phyloP scores from a whole-genome alignment of 1,284 basidiomycete genomes.

The Volvariella volvacea region DNA sequence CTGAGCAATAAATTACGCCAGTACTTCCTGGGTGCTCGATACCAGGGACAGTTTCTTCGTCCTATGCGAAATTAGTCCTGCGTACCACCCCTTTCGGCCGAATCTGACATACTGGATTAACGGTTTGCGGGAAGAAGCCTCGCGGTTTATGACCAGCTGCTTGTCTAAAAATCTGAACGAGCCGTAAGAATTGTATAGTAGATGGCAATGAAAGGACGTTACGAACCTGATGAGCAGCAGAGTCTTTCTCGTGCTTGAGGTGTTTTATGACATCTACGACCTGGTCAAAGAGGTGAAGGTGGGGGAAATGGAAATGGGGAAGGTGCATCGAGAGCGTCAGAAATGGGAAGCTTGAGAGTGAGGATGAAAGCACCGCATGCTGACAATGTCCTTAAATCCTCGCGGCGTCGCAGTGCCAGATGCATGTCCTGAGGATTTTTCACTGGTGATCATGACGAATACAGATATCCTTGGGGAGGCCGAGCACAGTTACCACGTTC shows the following conservation, averaged over 20 bases:
- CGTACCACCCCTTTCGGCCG: constrained; percentile 4
- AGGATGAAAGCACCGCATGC: constrained; percentile 9
- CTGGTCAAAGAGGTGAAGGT: constrained; percentile 38
- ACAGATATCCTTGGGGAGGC: too few species aligned
- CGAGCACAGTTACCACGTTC: constrained; percentile 11
- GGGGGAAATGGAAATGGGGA: constrained; percentile 36
- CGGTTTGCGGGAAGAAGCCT: constrained; percentile 55
- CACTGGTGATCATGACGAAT: too few species aligned
- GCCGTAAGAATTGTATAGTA: constrained; percentile 6
- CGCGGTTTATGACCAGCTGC: constrained; percentile 63
- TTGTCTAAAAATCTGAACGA: constrained; percentile 58
- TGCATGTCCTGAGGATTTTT: background rate
- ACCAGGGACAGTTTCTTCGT: constrained; percentile 80
- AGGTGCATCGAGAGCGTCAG: constrained; percentile 6
- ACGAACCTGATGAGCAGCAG: constrained; percentile 75
- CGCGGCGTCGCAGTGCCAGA: constrained; percentile 15
- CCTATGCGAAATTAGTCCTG: constrained; percentile 27
- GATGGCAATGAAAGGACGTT: background rate
- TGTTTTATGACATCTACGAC: constrained; percentile 50
- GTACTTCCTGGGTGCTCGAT: constrained; percentile 74
- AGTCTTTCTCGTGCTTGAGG: constrained; percentile 68
- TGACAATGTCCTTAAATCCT: constrained; percentile 28
- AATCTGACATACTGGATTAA: constrained; percentile 56
- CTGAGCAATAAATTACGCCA: constrained; percentile 84
- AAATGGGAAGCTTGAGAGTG: constrained; percentile 7